Base-by-base conservation (phyloP, 371 early-diverging fungal genomes). In the Catenaria anguillulae region DNA sequence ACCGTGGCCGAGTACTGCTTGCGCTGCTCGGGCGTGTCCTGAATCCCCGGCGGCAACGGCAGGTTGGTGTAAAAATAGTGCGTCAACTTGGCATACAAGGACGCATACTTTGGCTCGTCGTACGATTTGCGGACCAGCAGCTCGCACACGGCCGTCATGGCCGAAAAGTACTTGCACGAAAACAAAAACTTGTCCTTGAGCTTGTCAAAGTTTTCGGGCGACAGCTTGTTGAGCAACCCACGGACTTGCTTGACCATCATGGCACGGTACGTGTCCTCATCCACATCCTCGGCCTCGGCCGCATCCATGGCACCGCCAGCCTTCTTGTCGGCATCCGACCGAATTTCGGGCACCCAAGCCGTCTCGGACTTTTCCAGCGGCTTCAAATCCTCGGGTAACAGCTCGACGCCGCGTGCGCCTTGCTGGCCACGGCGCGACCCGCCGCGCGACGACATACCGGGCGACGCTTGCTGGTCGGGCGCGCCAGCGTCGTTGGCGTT, bases 81-180 rank as follows among this genome's bases (percentile, higher is more conserved):
- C 40, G 59, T 43, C 15, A 58, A 19, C 29, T 42, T 33, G 29
- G 59, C 59, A 29, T 58, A 58, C 34, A 58, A 45, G 29, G 43
- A 58, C 40, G 59, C 36, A 23, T 58, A 58, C 43, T 58, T 58
- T 24, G 59, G 59, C 26, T 58, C 59, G 21, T 58, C 43, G 19
- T 29, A 58, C 36, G 59, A 58, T 45, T 58, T 58, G 37, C 43
- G 37, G 15, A 58, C 36, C 4, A 58, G 37, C 59, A 58, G 24
- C 15, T 37, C 45, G 59, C 15, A 26, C 15, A 40, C 29, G 37
- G 43, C 36, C 17, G n/a, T 58, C 0, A 58, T 10, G 29, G 59
- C 40, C 36, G 33, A 13, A 24, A 19, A 12, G 19, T 23, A 58
- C 43, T 58, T 58, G 37, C 15, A 10, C 43, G 13, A 19, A 26